Evolutionary conservation across 306 rosid species (phyloP).

Genomic region (Urtica urens): DNA sequence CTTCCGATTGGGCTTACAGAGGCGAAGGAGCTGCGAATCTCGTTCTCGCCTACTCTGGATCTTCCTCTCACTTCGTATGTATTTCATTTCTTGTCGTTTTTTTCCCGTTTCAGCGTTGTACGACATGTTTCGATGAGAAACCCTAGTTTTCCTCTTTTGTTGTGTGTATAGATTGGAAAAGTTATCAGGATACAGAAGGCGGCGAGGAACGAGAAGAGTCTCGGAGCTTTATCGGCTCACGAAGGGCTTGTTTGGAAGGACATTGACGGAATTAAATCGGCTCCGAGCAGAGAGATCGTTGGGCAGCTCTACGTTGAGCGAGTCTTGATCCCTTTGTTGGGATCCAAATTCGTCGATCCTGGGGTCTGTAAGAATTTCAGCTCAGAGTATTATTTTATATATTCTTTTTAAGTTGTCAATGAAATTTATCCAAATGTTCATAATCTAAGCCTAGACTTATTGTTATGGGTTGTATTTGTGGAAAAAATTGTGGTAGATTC

Average conservation of each 20-base stretch:
- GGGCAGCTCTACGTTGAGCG: constrained; percentile 39
- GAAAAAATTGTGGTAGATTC: constrained; percentile 30
- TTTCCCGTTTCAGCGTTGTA: background rate
- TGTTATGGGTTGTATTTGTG: background rate
- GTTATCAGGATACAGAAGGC: constrained; percentile 73
- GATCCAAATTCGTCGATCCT: constrained; percentile 59
- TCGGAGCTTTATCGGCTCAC: constrained; percentile 36
- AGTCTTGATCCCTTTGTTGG: constrained; percentile 72
- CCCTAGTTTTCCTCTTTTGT: background rate
- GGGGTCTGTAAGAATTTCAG: constrained; percentile 60
- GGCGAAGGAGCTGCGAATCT: constrained; percentile 98
- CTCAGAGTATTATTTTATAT: background rate
- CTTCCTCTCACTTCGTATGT: constrained; percentile 52
- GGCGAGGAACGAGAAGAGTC: constrained; percentile 35
- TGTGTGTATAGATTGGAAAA: constrained; percentile 49
- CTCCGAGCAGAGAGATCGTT: constrained; percentile 43
- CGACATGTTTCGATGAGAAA: background rate
- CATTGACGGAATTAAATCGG: constrained; percentile 29
- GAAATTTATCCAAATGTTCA: too few species aligned
- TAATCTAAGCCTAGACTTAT: background rate
- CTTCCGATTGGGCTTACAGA: constrained; percentile 64
- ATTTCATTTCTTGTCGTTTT: background rate
- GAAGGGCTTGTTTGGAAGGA: constrained; percentile 69
- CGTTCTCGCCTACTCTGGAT: constrained; percentile 65
- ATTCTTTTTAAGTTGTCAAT: background rate